These are phyloP conservation scores for Mycogone perniciosa DNA, from an alignment of 2,329 filamentous ascomycete species.

Conservation along the genomic window DNA sequence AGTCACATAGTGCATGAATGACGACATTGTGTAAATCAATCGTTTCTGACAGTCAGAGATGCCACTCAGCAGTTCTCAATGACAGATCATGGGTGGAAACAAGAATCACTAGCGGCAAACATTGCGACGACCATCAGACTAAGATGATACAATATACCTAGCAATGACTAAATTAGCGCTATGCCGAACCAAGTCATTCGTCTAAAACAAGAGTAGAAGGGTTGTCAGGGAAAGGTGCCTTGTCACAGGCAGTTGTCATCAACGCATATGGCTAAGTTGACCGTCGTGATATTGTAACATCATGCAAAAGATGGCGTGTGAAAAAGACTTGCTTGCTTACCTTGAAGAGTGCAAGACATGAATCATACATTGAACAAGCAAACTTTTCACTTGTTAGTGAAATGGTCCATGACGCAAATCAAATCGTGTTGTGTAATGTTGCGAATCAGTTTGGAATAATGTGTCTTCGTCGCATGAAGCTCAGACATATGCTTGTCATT, in stretches of 20 bases:
- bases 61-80: too few species aligned
- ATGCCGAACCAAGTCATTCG: not conserved
- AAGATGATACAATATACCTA: not conserved
- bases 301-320: constrained; percentile 24
- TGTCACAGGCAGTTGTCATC: constrained; percentile 42
- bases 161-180: constrained; percentile 4
- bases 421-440: constrained; percentile 13
- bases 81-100: too few species aligned
- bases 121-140: too few species aligned
- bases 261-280: constrained; percentile 43
- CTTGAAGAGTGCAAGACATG: constrained; percentile 23
- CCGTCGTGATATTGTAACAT: constrained; percentile 43
- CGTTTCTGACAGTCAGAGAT: too few species aligned
- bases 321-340: not conserved
- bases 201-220: not conserved
- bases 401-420: constrained; percentile 12
- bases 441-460: constrained; percentile 29
- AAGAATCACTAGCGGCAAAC: too few species aligned
- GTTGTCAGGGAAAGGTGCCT: constrained; percentile 28
- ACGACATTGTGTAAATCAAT: too few species aligned
- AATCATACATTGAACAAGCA: not conserved
- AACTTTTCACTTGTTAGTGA: constrained; percentile 19
- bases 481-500: constrained; percentile 99
- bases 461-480: constrained; percentile 47
- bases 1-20: too few species aligned